Evolutionary conservation across 2,329 filamentous ascomycete species (phyloP).

Genomic region (Botryosphaeria agaves): DNA sequence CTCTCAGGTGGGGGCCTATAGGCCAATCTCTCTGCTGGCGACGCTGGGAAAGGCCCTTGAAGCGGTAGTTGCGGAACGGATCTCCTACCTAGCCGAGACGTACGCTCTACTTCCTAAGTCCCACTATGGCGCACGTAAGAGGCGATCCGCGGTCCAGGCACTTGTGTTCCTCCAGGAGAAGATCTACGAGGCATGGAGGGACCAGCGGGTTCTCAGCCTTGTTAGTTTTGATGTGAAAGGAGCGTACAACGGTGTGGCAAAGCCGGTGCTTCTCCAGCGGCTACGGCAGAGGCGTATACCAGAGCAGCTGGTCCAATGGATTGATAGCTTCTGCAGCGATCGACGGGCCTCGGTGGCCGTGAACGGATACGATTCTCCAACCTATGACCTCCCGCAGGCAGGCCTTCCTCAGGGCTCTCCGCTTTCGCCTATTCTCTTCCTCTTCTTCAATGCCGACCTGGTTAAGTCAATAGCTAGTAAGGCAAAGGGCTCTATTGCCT

Average conservation of each 20-base stretch:
- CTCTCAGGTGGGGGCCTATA: slow-evolving; percentile 9
- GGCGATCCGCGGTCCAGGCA: slow-evolving; percentile 17
- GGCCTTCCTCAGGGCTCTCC: slow-evolving; percentile 14
- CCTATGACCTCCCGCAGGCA: slow-evolving; percentile 6
- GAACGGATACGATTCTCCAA: slow-evolving; percentile 7
- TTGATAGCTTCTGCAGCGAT: slow-evolving; percentile 12
- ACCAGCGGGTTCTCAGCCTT: slow-evolving; percentile 14
- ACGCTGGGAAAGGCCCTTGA: slow-evolving; percentile 13
- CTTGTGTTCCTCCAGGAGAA: slow-evolving; percentile 14
- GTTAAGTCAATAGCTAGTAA: slow-evolving; percentile 6
- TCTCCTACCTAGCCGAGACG: slow-evolving; percentile 13
- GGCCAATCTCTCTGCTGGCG: slow-evolving; percentile 11
- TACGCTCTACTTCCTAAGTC: slow-evolving; percentile 16
- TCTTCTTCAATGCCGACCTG: slow-evolving; percentile 16
- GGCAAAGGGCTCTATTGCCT: slow-evolving; percentile 8
- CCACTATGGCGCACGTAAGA: slow-evolving; percentile 20
- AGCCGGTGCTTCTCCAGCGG: slow-evolving; percentile 16
- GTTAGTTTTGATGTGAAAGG: slow-evolving; percentile 24
- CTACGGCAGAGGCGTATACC: slow-evolving; percentile 14
- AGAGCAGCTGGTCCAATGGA: slow-evolving; percentile 7
- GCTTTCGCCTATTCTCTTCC: slow-evolving; percentile 14
- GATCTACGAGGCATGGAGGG: slow-evolving; percentile 14
- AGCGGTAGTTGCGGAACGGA: slow-evolving; percentile 13
- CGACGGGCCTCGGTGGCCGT: slow-evolving; percentile 6
- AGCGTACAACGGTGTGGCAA: slow-evolving; percentile 22